Base-by-base conservation (phyloP, 2,329 filamentous ascomycete species). In the Clonostachys sp. region DNA sequence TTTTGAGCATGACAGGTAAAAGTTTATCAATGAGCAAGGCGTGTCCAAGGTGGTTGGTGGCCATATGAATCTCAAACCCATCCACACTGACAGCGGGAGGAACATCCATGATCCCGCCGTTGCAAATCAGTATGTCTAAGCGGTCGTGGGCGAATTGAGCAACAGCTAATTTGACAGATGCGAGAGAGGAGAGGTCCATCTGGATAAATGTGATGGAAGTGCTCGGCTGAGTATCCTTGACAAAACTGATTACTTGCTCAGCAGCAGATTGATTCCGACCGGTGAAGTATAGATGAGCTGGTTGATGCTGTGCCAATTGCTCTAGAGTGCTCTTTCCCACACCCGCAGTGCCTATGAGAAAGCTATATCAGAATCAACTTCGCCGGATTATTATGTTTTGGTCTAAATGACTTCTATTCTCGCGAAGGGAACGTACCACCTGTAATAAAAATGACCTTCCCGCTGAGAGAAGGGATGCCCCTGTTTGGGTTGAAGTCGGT, bases 11-110 rank as follows among this genome's bases (percentile, higher is more conserved):
- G 1, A 57, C 12, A 3, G 62, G 63, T 12, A 61, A 40, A 3
- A 76, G 56, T 3, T 68, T 60, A 45, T 67, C 65, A 9, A 65
- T 63, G 13, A 78, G 59, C 4, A 73, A 62, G 6, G 73, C 70
- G 46, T 77, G 73, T 14, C 73, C 73, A 38, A 78, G 53, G 54
- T 77, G 71, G 47, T 78, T 79, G 2, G 66, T 72, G 2, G 67
- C 72, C 49, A 77, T 74, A 49, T 75, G 68, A 10, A 70, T 51
- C 53, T 78, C 75, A 48, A 74, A 77, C 12, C 73, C 72, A 16
- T 77, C 68, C 24, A 57, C 54, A 5, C 70, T 73, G 9, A 67
- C 52, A 3, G 49, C 61, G 0, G 68, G 55, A 3, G 65, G 58
- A 3, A 61, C 66, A 10, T 30, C 24, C 61, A 75, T 68, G 47